Evolutionary conservation across 1,284 basidiomycete species (phyloP).

Genomic region (Mycena citricolor): DNA sequence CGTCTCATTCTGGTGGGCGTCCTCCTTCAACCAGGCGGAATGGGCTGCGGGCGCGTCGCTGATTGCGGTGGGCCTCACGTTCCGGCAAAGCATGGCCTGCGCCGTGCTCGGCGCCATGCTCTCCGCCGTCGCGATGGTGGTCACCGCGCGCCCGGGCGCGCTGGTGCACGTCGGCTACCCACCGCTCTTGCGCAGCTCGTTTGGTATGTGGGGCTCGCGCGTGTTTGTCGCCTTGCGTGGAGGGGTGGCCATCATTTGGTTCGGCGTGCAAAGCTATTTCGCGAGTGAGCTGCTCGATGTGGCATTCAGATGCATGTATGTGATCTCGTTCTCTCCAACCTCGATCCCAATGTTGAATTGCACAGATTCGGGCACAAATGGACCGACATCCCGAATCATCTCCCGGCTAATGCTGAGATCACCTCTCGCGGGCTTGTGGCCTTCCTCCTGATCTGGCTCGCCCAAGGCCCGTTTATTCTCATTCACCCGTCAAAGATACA

Average conservation of each 20-base stretch:
- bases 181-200: conserved; percentile 16
- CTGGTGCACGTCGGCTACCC: conserved; percentile 23
- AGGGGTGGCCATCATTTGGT: conserved; percentile 26
- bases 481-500: conserved; percentile 21
- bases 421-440: conserved; percentile 23
- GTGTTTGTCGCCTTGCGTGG: conserved; percentile 27
- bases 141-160: conserved; percentile 19
- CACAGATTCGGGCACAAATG: conserved; percentile 27
- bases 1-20: conserved; percentile 23
- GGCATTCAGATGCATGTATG: conserved; percentile 23
- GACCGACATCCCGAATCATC: conserved; percentile 24
- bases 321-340: too few species aligned
- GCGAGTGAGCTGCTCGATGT: conserved; percentile 16
- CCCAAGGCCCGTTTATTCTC: conserved; percentile 17
- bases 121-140: conserved; percentile 15
- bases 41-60: conserved; percentile 21
- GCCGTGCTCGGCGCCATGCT: conserved; percentile 19
- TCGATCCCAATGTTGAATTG: neutral
- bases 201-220: conserved; percentile 28
- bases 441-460: conserved; percentile 15
- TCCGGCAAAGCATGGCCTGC: conserved; percentile 20
- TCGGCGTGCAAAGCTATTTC: conserved; percentile 18
- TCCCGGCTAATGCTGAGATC: conserved; percentile 25
- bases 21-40: conserved; percentile 23
- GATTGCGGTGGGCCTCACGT: conserved; percentile 20